Conservation (phyloP, 2,329 filamentous ascomycete genomes). For the Colletotrichum chrysophilum region DNA sequence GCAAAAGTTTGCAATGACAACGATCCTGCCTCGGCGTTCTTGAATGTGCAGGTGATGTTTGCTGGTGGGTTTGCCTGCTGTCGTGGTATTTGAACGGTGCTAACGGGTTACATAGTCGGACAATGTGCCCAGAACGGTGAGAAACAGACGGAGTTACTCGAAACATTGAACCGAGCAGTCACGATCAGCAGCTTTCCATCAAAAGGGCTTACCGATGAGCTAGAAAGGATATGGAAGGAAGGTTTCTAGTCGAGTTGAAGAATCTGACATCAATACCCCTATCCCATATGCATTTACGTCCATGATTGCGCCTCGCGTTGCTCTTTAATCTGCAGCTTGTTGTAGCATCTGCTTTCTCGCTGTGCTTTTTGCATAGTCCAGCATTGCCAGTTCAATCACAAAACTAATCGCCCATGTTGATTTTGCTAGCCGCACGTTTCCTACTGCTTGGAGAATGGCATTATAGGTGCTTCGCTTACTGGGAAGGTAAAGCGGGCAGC, state of each 20-base stretch:
- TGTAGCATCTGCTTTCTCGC: too few species aligned
- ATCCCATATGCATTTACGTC: background rate
- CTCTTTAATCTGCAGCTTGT: too few species aligned
- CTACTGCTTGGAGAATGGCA: too few species aligned
- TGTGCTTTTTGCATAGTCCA: too few species aligned
- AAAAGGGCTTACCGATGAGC: background rate
- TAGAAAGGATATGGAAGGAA: background rate
- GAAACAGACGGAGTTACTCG: background rate
- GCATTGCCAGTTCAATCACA: too few species aligned
- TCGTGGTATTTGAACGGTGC: background rate
- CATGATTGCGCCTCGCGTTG: too few species aligned
- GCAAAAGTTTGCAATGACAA: background rate
- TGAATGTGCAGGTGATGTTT: conserved; percentile 12
- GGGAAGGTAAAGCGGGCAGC: too few species aligned
- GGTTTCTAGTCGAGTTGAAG: background rate
- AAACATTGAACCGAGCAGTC: background rate
- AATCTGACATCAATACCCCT: background rate
- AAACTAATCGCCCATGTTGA: too few species aligned
- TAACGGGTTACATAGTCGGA: background rate
- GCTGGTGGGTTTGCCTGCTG: background rate
- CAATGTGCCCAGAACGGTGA: conserved; percentile 2
- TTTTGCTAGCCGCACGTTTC: too few species aligned
- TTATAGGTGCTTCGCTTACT: too few species aligned
- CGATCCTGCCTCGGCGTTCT: background rate
- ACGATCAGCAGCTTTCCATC: conserved; percentile 1